A percentile compares a stretch with the other conserved stretches of the same genome.
Conservation (phyloP, 192 early-diverging fungal genomes). For the Anaeromyces robustus region DNA sequence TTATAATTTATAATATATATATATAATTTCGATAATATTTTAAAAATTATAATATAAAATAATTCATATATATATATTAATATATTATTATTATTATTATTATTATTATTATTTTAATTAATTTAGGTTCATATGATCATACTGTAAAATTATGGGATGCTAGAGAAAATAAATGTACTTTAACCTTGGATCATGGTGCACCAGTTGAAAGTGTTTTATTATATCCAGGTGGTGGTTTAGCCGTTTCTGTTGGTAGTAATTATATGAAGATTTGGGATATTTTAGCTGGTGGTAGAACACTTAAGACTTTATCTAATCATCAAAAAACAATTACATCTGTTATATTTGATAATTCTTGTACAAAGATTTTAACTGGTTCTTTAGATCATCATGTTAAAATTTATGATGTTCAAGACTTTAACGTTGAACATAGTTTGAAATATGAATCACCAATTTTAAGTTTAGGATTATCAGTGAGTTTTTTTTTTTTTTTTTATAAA, state of each 20-base stretch:
- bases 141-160: constrained; percentile 86
- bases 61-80: too few relatives aligned
- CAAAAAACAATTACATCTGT: constrained; percentile 91
- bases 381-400: constrained; percentile 95
- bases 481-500: not conserved
- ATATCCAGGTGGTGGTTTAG: constrained; percentile 64
- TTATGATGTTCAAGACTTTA: constrained; percentile 72
- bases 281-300: constrained; percentile 55
- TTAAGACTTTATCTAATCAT: constrained; percentile 72
- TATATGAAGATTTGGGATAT: constrained; percentile 79
- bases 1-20: too few relatives aligned
- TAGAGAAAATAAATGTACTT: constrained; percentile 50
- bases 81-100: too few relatives aligned
- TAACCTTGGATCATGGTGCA: constrained; percentile 61
- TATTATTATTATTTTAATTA: constrained; percentile 32
- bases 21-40: too few relatives aligned
- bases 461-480: constrained; percentile 65
- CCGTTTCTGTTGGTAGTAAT: constrained; percentile 64
- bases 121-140: constrained; percentile 87
- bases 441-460: constrained; percentile 83
- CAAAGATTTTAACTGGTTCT: constrained; percentile 71
- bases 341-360: constrained; percentile 59
- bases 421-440: constrained; percentile 70
- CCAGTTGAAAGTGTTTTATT: constrained; percentile 82
- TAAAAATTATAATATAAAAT: too few relatives aligned